Base-by-base conservation (phyloP, 257 asterid species). In the Penstemon davidsonii region DNA sequence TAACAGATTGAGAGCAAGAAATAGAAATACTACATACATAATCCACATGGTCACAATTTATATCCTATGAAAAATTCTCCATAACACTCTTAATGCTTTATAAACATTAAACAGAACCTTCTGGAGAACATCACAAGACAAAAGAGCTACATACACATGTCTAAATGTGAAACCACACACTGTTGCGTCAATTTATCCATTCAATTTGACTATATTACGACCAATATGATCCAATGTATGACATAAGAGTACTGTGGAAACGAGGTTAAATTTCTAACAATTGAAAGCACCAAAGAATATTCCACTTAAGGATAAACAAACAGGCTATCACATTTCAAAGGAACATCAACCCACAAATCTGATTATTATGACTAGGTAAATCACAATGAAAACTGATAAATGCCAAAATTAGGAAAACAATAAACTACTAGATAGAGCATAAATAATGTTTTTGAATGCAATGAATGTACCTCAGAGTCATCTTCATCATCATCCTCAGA, bases 401-500 rank as follows among this genome's bases (percentile, higher is more conserved):
- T 4, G 42, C 39, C 6, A n/a, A 44, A 75, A 9, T 47, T 45
- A 33, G 10, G 42, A 59, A 12, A 56, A 64, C 33, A 13, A 4
- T 4, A 10, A 49, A 70, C 5, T 49, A 33, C 7, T 38, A 4
- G 45, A 8, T 40, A 40, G 38, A 13, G 3, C 43, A 43, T 43
- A 5, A 6, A 36, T 19, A 13, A 6, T 15, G 42, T 45, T 38
- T 19, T 9, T 3, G 60, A 63, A 15, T 42, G 65, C 36, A 39
- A 3, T 10, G 49, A 7, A 8, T 3, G 10, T 79, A 76, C 88
- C 86, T 73, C 76, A 39, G 82, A 78, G 70, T 78, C 84, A 5
- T 67, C 83, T 1, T 71, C 83, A 51, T 71, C 87, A 5, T 66
- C 89, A 49, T 86, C 90, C 58, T 84, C 91, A 33, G 85, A 82